These are phyloP conservation scores for Dendrostoma leiphaemia DNA, from an alignment of 2,329 filamentous ascomycete genomes.

Conservation along the genomic window DNA sequence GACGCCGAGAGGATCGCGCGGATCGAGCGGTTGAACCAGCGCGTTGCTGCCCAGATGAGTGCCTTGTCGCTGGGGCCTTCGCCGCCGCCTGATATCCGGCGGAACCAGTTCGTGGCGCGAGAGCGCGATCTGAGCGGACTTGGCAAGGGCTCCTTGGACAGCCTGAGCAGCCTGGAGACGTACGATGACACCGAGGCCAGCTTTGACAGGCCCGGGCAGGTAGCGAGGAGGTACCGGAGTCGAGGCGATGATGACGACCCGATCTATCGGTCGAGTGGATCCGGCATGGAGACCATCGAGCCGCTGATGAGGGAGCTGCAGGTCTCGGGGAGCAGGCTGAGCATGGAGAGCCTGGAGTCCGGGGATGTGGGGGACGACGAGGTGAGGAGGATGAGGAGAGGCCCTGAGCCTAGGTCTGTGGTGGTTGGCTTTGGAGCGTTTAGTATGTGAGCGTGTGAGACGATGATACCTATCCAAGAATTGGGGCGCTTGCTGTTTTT, in stretches of 20 bases:
- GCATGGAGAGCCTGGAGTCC: constrained; percentile 7
- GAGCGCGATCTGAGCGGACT: not conserved
- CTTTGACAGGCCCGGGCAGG: not conserved
- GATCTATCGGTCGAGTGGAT: constrained; percentile 11
- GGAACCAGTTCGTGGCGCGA: not conserved
- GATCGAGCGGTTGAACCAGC: constrained; percentile 2
- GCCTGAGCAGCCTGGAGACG: not conserved
- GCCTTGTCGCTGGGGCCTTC: not conserved
- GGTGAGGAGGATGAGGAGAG: constrained; percentile 11
- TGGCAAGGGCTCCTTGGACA: not conserved
- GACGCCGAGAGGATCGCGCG: constrained; percentile 4
- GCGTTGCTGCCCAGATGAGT: not conserved
- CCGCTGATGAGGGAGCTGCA: constrained; percentile 44
- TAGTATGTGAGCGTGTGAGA: not conserved
- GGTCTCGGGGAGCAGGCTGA: constrained; percentile 20
- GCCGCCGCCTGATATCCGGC: not conserved
- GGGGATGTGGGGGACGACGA: constrained; percentile 13
- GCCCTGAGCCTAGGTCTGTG: constrained; percentile 12
- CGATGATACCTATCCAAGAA: too few relatives aligned
- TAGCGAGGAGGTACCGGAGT: not conserved
- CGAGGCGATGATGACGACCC: not conserved
- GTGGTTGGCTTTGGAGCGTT: constrained; percentile 17
- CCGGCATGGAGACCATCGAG: constrained; percentile 39
- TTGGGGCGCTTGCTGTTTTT: too few relatives aligned
- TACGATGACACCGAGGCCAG: not conserved